Evolutionary conservation across 1,284 basidiomycete genomes (phyloP), one percentile per base, ranked within the genome.

Genomic region (Pyrrhoderma noxium): DNA sequence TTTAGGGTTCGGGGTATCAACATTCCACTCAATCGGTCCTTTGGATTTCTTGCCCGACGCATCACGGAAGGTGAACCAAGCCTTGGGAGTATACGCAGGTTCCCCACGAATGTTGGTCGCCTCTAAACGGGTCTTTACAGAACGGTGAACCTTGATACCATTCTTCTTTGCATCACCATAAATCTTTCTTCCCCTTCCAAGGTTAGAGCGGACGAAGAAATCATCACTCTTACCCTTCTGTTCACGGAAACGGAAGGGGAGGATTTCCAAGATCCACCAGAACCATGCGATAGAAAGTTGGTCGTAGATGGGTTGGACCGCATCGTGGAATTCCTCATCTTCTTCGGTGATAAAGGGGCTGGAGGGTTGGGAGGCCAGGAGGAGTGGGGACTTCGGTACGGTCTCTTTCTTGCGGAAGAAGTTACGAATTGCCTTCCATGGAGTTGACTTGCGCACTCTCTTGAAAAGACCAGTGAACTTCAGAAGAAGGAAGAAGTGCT

Each of bases 181-280:
- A 9, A 56, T 52, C 40, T 56, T 56, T 7, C 54, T 25, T 3
- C 54, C 54, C 5, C 43, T 11, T 5, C 54, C 54, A 9, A 43
- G 16, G 31, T 56, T 56, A 13, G 54, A 38, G 8, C 45, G 45
- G 8, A 56, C 54, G 23, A 52, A 56, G 47, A 42, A 55, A 27
- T 56, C 54, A 41, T 52, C 54, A 18, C 54, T 50, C 14, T 23
- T 35, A 5, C 50, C 50, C 36, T 52, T 52, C 23, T 56, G 54
- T n/a, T 52, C 50, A n/a, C 54, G 54, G 51, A 52, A 52, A 19
- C 49, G 47, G 45, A 56, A 43, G 27, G 54, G 58, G 1, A 61
- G 13, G 14, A 60, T 38, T 56, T 78, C 77, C 23, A 79, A 59
- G 8, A 75, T 52, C 77, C 77, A 79, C 77, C 76, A 79, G 1